A percentile compares a stretch with the other conserved stretches of the same genome.
phyloP scores from a whole-genome alignment of 345 rosid species.

The Rhizophora mangle region DNA sequence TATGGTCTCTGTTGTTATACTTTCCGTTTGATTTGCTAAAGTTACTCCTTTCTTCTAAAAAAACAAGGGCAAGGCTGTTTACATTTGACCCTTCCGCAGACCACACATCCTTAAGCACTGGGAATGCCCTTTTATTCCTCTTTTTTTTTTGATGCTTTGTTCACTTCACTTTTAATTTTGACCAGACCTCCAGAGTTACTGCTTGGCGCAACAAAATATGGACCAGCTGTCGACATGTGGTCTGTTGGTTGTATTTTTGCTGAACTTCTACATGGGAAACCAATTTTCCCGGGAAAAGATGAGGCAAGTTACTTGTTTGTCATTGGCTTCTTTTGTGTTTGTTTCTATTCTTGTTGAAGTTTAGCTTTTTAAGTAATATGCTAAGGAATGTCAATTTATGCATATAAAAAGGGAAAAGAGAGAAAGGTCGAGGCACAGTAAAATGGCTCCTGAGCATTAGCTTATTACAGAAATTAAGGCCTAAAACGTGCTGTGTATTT shows the following conservation, averaged over 20 bases:
- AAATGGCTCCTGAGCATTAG: too few relatives aligned
- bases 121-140: not conserved
- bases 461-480: too few relatives aligned
- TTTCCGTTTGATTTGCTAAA: not conserved
- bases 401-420: not conserved
- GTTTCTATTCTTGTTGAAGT: not conserved
- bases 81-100: too few relatives aligned
- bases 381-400: not conserved
- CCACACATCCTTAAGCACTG: too few relatives aligned
- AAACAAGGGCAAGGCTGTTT: too few relatives aligned
- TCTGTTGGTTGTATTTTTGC: constrained; percentile 98
- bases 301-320: constrained; percentile 47
- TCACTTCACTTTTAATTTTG: constrained; percentile 6
- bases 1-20: not conserved
- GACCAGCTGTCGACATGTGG: constrained; percentile 98
- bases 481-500: too few relatives aligned
- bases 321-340: not conserved
- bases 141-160: not conserved
- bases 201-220: constrained; percentile 91
- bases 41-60: not conserved
- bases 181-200: constrained; percentile 93
- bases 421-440: not conserved
- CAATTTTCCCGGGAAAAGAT: constrained; percentile 88
- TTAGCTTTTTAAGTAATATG: not conserved
- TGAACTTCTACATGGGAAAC: constrained; percentile 85